Conservation (phyloP, 2,329 filamentous ascomycete genomes). For the Alternaria sp. region DNA sequence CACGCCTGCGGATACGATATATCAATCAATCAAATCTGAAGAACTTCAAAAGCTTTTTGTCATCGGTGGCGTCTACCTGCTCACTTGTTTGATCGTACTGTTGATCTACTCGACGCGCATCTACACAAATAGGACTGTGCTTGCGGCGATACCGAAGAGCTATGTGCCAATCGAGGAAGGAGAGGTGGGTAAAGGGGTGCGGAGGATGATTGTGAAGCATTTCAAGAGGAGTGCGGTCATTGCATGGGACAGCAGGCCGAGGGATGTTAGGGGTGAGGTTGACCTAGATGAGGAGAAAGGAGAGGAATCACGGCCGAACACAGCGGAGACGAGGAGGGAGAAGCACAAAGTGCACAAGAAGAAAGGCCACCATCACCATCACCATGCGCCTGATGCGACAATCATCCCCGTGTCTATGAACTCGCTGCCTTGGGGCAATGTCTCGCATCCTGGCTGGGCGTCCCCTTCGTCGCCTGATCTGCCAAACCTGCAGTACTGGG, state of each 20-base stretch:
- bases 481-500: slow-evolving; percentile 81
- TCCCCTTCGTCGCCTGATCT: slow-evolving; percentile 78
- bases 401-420: slow-evolving; percentile 52
- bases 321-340: slow-evolving; percentile 40
- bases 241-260: slow-evolving; percentile 78
- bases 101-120: slow-evolving; percentile 85
- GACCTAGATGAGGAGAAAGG: slow-evolving; percentile 31
- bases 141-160: slow-evolving; percentile 83
- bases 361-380: slow-evolving; percentile 29
- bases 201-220: slow-evolving; percentile 76
- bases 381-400: slow-evolving; percentile 36
- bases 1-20: slow-evolving; percentile 80
- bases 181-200: slow-evolving; percentile 78
- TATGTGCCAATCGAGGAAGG: slow-evolving; percentile 88
- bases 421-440: slow-evolving; percentile 77
- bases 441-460: slow-evolving; percentile 89
- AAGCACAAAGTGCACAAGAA: slow-evolving; percentile 43
- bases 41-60: slow-evolving; percentile 85
- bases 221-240: slow-evolving; percentile 81
- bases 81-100: slow-evolving; percentile 73
- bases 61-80: slow-evolving; percentile 76
- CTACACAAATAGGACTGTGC: slow-evolving; percentile 81
- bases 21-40: slow-evolving; percentile 72
- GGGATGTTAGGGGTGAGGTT: slow-evolving; percentile 61
- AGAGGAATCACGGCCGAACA: slow-evolving; percentile 25